Conservation (phyloP, 306 rosid species). For the Gleditsia sinensis region DNA sequence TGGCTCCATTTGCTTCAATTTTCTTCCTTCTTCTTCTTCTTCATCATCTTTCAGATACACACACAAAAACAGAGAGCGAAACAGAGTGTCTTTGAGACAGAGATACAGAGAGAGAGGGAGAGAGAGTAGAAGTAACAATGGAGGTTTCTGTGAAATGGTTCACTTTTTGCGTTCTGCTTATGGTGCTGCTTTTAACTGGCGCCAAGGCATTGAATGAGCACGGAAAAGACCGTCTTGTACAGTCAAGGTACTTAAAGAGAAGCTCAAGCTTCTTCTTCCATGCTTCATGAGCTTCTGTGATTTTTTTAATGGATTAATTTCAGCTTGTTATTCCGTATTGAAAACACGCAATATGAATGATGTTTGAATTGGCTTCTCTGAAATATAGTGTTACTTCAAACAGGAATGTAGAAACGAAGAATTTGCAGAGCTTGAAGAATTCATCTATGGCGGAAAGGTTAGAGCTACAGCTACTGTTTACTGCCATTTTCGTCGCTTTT, state of each 20-base stretch:
- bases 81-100: neutral
- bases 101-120: neutral
- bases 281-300: neutral
- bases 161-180: conserved; percentile 31
- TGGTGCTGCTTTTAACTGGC: conserved; percentile 32
- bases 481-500: neutral
- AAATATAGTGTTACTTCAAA: neutral
- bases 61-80: conserved; percentile 8
- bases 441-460: conserved; percentile 78
- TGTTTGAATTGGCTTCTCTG: neutral
- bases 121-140: conserved; percentile 47
- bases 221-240: conserved; percentile 23
- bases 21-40: conserved; percentile 17
- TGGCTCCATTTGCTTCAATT: conserved; percentile 35
- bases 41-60: neutral
- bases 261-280: conserved; percentile 16
- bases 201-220: conserved; percentile 35
- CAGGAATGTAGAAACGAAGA: conserved; percentile 51
- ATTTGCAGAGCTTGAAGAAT: conserved; percentile 56
- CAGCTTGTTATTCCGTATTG: neutral
- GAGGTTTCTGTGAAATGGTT: conserved; percentile 36
- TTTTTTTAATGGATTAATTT: neutral
- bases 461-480: conserved; percentile 17
- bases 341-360: conserved; percentile 17
- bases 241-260: conserved; percentile 48